Evolutionary conservation across 2,329 filamentous ascomycete genomes (phyloP).

Genomic region (Immersiporthe knoxdaviesiana): DNA sequence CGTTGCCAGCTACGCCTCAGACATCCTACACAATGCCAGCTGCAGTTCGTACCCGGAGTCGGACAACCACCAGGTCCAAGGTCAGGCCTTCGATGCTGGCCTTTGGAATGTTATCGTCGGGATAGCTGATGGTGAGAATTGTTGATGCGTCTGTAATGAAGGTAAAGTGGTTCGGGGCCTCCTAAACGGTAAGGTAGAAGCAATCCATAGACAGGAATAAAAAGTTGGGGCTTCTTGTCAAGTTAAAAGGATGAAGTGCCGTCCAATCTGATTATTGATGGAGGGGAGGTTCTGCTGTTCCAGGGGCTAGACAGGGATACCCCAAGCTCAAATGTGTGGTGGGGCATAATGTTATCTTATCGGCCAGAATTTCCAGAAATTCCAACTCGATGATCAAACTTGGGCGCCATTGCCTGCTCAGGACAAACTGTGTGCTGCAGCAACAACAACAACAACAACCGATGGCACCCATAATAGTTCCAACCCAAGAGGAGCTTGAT

Average conservation of each 20-base stretch:
- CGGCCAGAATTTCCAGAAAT: constrained; percentile 24
- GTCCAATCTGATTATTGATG: not conserved
- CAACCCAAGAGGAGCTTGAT: constrained; percentile 60
- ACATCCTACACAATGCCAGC: not conserved
- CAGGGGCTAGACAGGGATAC: not conserved
- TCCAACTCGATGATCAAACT: constrained; percentile 4
- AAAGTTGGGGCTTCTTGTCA: not conserved
- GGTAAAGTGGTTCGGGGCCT: no score
- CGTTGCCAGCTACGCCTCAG: constrained; percentile 1
- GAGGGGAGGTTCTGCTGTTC: not conserved
- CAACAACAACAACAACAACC: constrained; percentile 42
- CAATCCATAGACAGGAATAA: not conserved
- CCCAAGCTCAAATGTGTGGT: not conserved
- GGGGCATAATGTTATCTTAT: constrained; percentile 27
- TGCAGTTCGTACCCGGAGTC: constrained; percentile 9
- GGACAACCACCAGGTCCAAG: not conserved
- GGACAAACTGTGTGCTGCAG: constrained; percentile 16
- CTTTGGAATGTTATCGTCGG: constrained; percentile 19
- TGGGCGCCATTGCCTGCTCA: constrained; percentile 12
- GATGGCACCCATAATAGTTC: constrained; percentile 49
- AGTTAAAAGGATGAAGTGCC: not conserved
- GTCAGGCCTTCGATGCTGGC: constrained; percentile 18
- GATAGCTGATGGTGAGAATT: constrained; percentile 1
- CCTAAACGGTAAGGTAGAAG: not conserved
- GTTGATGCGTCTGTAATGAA: not conserved